Conservation (phyloP, 495 filamentous ascomycete species). For the Xanthoparmelia taractica region DNA sequence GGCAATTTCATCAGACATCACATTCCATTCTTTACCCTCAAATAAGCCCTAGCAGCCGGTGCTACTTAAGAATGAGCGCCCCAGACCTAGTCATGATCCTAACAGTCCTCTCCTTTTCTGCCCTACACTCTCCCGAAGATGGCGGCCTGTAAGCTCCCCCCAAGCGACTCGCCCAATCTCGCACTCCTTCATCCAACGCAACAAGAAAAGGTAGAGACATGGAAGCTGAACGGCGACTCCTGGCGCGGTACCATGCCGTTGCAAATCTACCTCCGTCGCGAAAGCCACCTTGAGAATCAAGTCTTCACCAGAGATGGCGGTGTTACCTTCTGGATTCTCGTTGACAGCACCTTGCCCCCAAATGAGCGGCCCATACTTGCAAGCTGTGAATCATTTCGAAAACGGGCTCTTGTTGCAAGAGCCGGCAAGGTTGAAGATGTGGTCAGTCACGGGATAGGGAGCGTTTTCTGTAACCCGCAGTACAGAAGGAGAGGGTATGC, state of each 20-base stretch:
- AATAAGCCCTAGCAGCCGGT: not conserved
- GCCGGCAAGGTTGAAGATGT: slow-evolving; percentile 51
- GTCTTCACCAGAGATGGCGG: slow-evolving; percentile 63
- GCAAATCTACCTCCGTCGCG: slow-evolving; percentile 68
- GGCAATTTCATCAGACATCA: not conserved
- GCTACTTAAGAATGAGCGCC: not conserved
- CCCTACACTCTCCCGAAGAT: not conserved
- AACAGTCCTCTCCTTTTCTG: not conserved
- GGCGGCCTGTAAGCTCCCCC: slow-evolving; percentile 39
- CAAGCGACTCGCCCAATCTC: slow-evolving; percentile 52
- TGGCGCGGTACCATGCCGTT: slow-evolving; percentile 65
- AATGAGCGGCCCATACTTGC: slow-evolving; percentile 57
- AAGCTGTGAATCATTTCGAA: slow-evolving; percentile 77
- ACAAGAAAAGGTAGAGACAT: slow-evolving; percentile 54
- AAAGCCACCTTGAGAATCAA: slow-evolving; percentile 60
- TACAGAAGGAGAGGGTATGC: slow-evolving; percentile 75
- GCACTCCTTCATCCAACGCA: slow-evolving; percentile 60
- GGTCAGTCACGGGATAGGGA: slow-evolving; percentile 72
- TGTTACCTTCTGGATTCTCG: slow-evolving; percentile 80
- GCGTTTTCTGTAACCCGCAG: slow-evolving; percentile 71
- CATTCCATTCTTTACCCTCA: not conserved
- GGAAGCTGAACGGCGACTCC: slow-evolving; percentile 57
- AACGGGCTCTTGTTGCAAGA: slow-evolving; percentile 54
- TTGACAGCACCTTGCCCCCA: slow-evolving; percentile 44
- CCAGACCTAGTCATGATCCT: not conserved